Conservation (phyloP, 805 yeast species). For the Debaryomyces hansenii region DNA sequence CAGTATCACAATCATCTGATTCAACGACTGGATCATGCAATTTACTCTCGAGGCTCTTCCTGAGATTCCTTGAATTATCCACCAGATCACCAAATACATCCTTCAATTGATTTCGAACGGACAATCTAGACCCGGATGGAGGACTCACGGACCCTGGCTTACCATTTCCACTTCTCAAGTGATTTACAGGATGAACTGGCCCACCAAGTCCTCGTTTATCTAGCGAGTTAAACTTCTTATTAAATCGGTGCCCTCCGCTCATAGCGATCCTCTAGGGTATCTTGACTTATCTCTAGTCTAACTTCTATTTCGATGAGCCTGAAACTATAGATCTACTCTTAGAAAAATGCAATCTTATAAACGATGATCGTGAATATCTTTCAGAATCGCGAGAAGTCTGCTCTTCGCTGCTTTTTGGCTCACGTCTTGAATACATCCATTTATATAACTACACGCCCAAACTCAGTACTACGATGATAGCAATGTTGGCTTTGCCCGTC, state of each 20-base stretch:
- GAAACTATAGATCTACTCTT: too few species aligned
- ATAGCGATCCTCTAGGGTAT: conserved; percentile 2
- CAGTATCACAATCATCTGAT: neutral
- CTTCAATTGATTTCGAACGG: neutral
- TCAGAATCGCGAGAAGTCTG: too few species aligned
- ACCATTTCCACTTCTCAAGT: neutral
- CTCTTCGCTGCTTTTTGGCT: too few species aligned
- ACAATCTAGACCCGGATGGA: neutral
- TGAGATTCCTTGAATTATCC: neutral
- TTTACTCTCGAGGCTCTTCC: neutral
- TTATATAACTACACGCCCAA: too few species aligned
- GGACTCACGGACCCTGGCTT: neutral
- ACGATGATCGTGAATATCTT: too few species aligned
- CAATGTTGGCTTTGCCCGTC: too few species aligned
- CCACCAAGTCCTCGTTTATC: conserved; percentile 3
- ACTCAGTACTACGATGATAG: too few species aligned
- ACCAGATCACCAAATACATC: neutral
- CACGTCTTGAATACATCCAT: too few species aligned
- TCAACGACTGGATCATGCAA: neutral
- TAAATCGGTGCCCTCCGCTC: conserved; percentile 4
- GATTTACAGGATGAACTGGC: conserved; percentile 3
- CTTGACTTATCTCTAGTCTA: neutral
- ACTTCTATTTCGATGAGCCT: too few species aligned
- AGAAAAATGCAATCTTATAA: too few species aligned
- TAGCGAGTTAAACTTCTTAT: conserved; percentile 6